Base-by-base conservation (phyloP, 495 filamentous ascomycete species). In the Daldinia concentrica region DNA sequence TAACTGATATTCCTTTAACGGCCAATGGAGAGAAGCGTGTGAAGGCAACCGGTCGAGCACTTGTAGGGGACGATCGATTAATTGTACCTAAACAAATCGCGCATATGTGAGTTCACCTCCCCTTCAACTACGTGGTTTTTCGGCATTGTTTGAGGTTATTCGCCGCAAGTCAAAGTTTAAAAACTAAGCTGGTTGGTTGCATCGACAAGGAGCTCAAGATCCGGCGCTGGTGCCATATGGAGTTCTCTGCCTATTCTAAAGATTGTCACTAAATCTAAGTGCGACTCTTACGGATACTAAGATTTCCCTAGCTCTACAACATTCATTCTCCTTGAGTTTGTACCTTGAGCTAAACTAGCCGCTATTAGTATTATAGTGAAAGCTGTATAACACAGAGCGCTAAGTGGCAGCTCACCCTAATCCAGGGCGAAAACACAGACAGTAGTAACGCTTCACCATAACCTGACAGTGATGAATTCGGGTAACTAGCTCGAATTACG, bases 11-110 rank as follows among this genome's bases (percentile, higher is more conserved):
- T 22, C 88, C 93, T 0, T 84, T 99, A 9, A 99, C 95, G 1
- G 79, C 87, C 12, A 93, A 93, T 78, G 95, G 95, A 36, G 94
- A 97, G 82, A 92, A 89, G 75, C 87, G 94, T 24, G 88, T 98
- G 65, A 84, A 83, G 59, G 90, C 93, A 11, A 97, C 95, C 0
- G 93, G 93, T 24, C 86, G 87, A 64, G 92, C 93, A 1, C 84
- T 98, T 2, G 88, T 99, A 11, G 95, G 95, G 7, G 82, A 90
- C 66, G 92, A 97, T 74, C 84, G 94, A 27, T 82, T 97, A 62
- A 96, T 99, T 69, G 92, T 94, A 15, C 95, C 95, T 0, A 86
- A 82, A 70, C 90, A 94, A 66, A 80, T 99, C 27, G 88, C 88
- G 7, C 91, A 94, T 78, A 88, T 97, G 86, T 87, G 66, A 74